Evolutionary conservation across 2,329 filamentous ascomycete genomes (phyloP).

Genomic region (Orbilia oligospora): DNA sequence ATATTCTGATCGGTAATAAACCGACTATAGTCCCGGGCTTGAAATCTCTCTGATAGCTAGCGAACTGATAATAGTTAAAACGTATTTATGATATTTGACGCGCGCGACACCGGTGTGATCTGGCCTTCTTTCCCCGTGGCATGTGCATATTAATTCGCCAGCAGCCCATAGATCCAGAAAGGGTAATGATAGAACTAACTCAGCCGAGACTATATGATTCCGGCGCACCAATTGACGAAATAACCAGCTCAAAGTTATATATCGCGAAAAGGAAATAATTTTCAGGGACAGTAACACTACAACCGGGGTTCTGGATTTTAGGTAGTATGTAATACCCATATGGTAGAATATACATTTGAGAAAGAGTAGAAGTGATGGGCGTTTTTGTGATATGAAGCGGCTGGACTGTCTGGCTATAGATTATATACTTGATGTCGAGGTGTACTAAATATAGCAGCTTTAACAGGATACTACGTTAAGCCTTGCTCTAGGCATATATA

Average conservation of each 20-base stretch:
- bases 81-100: too few species aligned
- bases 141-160: neutral
- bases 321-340: neutral
- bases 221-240: slow-evolving; percentile 19
- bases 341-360: neutral
- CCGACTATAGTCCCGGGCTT: too few species aligned
- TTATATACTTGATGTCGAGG: neutral
- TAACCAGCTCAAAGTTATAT: slow-evolving; percentile 2
- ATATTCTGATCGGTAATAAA: too few species aligned
- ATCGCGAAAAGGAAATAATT: slow-evolving; percentile 8
- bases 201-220: slow-evolving; percentile 1
- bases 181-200: neutral
- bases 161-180: neutral
- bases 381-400: neutral
- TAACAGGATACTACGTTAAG: neutral
- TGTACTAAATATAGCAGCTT: neutral
- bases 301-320: neutral
- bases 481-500: neutral
- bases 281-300: neutral
- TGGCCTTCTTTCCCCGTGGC: neutral
- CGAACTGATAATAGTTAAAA: too few species aligned
- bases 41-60: too few species aligned
- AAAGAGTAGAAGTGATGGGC: neutral
- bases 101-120: too few species aligned
- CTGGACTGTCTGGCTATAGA: neutral